These are phyloP conservation scores for Chlorencoelia australis DNA, from an alignment of 2,329 filamentous ascomycete genomes.

Conservation along the genomic window DNA sequence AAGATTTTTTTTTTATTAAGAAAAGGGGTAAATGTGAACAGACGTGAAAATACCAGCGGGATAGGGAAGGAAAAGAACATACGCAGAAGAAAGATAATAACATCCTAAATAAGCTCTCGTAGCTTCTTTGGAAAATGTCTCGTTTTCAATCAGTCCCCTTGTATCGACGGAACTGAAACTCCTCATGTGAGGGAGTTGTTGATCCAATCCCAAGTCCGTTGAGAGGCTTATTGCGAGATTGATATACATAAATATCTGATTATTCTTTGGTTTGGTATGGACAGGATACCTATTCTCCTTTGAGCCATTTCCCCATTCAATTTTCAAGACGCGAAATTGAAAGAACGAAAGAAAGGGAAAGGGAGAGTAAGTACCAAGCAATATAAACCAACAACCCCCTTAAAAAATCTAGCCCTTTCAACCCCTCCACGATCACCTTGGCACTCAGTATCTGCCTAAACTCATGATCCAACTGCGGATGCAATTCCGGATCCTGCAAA, in stretches of 20 bases:
- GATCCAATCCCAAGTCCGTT: conserved; percentile 25
- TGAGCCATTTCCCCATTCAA: neutral
- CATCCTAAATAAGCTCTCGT: conserved; percentile 23
- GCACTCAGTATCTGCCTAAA: conserved; percentile 21
- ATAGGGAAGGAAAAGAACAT: conserved; percentile 7
- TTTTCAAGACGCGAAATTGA: conserved; percentile 12
- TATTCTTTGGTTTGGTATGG: conserved; percentile 22
- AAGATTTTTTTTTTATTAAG: neutral
- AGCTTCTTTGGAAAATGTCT: conserved; percentile 17
- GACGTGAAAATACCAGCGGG: too few species aligned
- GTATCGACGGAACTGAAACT: conserved; percentile 14
- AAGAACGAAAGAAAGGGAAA: too few species aligned
- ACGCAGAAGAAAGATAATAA: conserved; percentile 26
- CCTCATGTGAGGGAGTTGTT: conserved; percentile 14
- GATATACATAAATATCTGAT: conserved; percentile 24
- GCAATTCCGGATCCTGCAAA: conserved; percentile 14
- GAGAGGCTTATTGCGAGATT: conserved; percentile 26
- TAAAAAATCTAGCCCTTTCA: conserved; percentile 46
- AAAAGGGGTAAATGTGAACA: neutral
- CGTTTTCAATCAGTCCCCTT: conserved; percentile 13
- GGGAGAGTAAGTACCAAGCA: conserved; percentile 48
- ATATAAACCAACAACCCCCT: conserved; percentile 50
- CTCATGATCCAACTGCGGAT: conserved; percentile 23
- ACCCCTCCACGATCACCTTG: conserved; percentile 40
- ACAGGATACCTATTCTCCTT: conserved; percentile 19